These are phyloP conservation scores for Xylariaceae sp. DNA, from an alignment of 2,329 filamentous ascomycete species.

Conservation along the genomic window DNA sequence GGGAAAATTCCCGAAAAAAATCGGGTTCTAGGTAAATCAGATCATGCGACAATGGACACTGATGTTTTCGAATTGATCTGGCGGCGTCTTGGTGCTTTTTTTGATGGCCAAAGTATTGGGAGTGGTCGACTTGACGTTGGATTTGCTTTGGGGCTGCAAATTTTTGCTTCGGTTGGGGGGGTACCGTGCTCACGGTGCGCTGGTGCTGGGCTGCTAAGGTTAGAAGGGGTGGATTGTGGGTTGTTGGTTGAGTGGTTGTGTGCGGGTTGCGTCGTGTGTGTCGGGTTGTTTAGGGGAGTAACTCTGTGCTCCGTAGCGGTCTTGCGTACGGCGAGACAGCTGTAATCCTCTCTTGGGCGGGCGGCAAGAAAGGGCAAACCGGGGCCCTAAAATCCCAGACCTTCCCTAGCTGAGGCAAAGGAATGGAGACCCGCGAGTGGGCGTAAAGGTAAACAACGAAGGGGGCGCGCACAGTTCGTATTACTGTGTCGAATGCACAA, in stretches of 20 bases:
- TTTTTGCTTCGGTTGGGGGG: constrained; percentile 37
- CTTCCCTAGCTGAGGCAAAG: neutral
- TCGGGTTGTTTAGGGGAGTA: too few species aligned
- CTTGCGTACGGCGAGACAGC: neutral
- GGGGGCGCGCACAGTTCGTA: neutral
- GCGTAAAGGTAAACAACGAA: neutral
- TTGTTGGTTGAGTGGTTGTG: constrained; percentile 17
- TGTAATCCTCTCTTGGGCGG: neutral
- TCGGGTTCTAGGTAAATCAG: constrained; percentile 57
- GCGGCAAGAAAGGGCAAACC: neutral
- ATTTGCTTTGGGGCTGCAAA: constrained; percentile 50
- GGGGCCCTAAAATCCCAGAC: neutral
- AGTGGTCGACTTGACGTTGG: constrained; percentile 51
- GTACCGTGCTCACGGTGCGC: neutral
- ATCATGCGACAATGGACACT: constrained; percentile 48
- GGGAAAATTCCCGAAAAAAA: constrained; percentile 59
- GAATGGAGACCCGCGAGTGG: neutral
- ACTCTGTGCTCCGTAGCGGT: too few species aligned
- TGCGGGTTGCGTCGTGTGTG: constrained; percentile 7
- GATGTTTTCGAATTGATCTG: constrained; percentile 53
- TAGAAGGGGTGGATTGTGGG: neutral
- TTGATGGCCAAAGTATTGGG: constrained; percentile 46
- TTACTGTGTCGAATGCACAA: neutral
- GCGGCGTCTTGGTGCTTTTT: constrained; percentile 45
- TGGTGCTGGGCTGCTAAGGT: neutral